phyloP scores from a whole-genome alignment of 768 basidiomycete species.

The Trametes coccinea region DNA sequence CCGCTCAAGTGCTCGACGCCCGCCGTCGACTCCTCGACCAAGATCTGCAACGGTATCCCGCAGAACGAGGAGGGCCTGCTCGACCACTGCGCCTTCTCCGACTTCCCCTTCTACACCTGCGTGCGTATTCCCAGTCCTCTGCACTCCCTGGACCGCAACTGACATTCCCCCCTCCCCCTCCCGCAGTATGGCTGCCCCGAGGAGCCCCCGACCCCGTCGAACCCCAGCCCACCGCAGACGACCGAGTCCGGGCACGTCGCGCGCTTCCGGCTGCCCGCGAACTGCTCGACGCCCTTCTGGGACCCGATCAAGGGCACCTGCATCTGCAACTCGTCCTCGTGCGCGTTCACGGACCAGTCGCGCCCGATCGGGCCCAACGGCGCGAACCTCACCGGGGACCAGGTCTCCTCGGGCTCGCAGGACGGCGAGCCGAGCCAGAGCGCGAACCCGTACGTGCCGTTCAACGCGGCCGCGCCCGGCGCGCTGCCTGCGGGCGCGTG shows the following conservation, averaged over 20 bases:
- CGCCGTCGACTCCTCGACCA: slow-evolving; percentile 47
- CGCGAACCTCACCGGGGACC: slow-evolving; percentile 67
- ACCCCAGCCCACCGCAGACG: slow-evolving; percentile 69
- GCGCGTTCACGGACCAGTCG: slow-evolving; percentile 64
- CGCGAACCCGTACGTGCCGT: slow-evolving; percentile 45
- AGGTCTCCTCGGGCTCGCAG: slow-evolving; percentile 40
- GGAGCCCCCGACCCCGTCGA: slow-evolving; percentile 48
- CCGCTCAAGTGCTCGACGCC: slow-evolving; percentile 68
- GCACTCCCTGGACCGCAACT: neutral
- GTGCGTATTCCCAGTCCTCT: slow-evolving; percentile 42
- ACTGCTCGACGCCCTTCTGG: slow-evolving; percentile 82
- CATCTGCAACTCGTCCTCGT: slow-evolving; percentile 55
- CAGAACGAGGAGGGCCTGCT: slow-evolving; percentile 64
- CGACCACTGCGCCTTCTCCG: slow-evolving; percentile 61
- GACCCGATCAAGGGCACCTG: slow-evolving; percentile 71
- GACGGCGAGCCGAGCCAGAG: slow-evolving; percentile 29
- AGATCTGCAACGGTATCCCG: slow-evolving; percentile 80
- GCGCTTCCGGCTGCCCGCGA: slow-evolving; percentile 52
- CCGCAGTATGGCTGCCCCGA: slow-evolving; percentile 73
- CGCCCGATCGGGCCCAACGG: slow-evolving; percentile 73
- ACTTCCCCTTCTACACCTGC: slow-evolving; percentile 81
- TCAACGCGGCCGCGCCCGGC: slow-evolving; percentile 39
- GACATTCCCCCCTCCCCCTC: neutral
- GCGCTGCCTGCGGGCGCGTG: slow-evolving; percentile 32
- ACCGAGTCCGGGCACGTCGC: slow-evolving; percentile 37